Evolutionary conservation across 257 asterid genomes (phyloP).

Genomic region (Capsicum baccatum): DNA sequence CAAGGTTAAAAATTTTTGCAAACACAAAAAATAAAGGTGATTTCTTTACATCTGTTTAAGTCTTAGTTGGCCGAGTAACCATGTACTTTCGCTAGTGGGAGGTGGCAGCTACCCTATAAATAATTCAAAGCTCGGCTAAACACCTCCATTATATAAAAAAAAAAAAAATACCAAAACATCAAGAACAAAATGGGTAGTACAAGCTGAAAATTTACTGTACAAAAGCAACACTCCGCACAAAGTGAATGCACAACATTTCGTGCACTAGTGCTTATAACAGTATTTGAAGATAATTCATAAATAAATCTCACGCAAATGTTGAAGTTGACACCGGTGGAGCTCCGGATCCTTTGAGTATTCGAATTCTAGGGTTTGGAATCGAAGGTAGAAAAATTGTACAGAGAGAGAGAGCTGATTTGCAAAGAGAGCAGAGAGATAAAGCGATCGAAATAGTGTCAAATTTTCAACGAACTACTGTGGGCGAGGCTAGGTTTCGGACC

Average conservation of each 20-base stretch:
- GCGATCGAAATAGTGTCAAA: constrained; percentile 25
- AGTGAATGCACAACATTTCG: background rate
- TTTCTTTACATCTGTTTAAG: background rate
- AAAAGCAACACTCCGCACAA: background rate
- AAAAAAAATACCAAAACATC: background rate
- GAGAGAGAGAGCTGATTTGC: background rate
- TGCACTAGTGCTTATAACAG: constrained; percentile 26
- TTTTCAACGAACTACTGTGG: constrained; percentile 23
- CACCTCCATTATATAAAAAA: background rate
- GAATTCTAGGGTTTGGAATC: constrained; percentile 27
- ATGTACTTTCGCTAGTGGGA: background rate
- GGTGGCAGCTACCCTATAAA: background rate
- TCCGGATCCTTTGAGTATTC: constrained; percentile 19
- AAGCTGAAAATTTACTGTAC: constrained; percentile 15
- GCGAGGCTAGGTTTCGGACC: background rate
- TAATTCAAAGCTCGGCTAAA: background rate
- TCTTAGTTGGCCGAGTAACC: background rate
- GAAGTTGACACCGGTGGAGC: constrained; percentile 12
- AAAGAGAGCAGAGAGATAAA: constrained; percentile 13
- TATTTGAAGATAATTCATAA: constrained; percentile 10
- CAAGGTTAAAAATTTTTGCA: background rate
- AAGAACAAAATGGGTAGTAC: constrained; percentile 8
- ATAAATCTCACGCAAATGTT: constrained; percentile 16
- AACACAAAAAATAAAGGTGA: background rate
- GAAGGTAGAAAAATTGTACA: background rate